These are phyloP conservation scores for Aspergillus thermomutatus DNA, from an alignment of 2,329 filamentous ascomycete genomes.

Conservation along the genomic window DNA sequence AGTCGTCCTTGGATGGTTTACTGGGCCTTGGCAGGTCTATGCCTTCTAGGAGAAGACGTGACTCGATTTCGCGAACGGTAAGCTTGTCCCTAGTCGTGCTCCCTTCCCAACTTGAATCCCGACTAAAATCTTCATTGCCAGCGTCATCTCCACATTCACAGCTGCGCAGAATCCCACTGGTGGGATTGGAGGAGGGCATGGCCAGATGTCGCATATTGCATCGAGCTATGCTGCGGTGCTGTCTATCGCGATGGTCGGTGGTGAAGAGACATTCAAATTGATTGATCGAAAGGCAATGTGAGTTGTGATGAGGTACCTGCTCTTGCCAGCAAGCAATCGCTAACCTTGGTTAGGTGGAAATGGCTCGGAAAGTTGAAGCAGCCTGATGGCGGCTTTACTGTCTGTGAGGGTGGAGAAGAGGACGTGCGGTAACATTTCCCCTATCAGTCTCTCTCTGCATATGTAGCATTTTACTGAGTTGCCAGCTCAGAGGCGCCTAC, in stretches of 20 bases:
- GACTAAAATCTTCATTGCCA: constrained; percentile 25
- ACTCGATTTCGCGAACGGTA: constrained; percentile 62
- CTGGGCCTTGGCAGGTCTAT: constrained; percentile 78
- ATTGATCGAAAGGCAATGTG: constrained; percentile 76
- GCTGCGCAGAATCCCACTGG: constrained; percentile 79
- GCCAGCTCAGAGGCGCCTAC: constrained; percentile 70
- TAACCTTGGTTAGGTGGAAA: constrained; percentile 60
- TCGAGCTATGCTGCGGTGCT: constrained; percentile 83
- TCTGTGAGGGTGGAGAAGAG: constrained; percentile 82
- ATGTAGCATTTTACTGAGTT: constrained; percentile 15
- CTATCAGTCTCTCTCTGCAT: constrained; percentile 10
- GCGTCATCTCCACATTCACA: constrained; percentile 68
- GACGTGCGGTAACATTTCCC: constrained; percentile 68
- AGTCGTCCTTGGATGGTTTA: constrained; percentile 92
- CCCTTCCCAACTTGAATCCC: background rate
- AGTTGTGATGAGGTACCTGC: constrained; percentile 20
- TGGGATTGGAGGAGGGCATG: constrained; percentile 91
- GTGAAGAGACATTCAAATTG: constrained; percentile 66
- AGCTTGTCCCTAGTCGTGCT: constrained; percentile 16
- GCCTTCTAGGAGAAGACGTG: constrained; percentile 72
- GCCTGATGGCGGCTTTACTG: constrained; percentile 80
- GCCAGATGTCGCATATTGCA: constrained; percentile 84
- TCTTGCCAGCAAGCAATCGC: constrained; percentile 4
- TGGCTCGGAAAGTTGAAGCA: constrained; percentile 88
- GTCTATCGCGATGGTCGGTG: constrained; percentile 73